Percentiles rank a stretch among this genome's conserved stretches.
Conservation (phyloP, 306 rosid species). For the Fragaria nilgerrensis region DNA sequence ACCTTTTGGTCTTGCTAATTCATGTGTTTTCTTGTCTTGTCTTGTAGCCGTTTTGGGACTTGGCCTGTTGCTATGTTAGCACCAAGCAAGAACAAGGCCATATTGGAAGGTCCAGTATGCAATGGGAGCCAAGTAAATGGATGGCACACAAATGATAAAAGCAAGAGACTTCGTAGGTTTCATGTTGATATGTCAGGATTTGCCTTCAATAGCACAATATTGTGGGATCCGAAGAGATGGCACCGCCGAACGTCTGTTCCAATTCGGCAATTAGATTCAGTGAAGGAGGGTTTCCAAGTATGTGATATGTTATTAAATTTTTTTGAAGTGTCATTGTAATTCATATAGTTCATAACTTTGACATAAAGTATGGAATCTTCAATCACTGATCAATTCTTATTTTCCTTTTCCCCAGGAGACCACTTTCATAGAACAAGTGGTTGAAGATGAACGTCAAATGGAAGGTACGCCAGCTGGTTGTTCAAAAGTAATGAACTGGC, state of each 20-base stretch:
- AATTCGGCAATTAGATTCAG: conserved; percentile 75
- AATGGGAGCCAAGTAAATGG: conserved; percentile 89
- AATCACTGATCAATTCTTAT: conserved; percentile 21
- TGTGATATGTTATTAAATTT: conserved; percentile 14
- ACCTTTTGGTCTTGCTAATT: conserved; percentile 10
- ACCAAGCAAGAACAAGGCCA: conserved; percentile 90
- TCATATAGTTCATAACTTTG: not conserved
- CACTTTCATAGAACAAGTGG: conserved; percentile 80
- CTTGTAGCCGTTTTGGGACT: conserved; percentile 80
- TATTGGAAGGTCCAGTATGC: conserved; percentile 97
- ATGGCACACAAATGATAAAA: conserved; percentile 97
- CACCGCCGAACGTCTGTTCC: conserved; percentile 59
- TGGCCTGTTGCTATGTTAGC: conserved; percentile 99
- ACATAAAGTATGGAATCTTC: conserved; percentile 22
- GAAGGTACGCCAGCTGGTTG: conserved; percentile 71
- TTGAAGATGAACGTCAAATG: conserved; percentile 95
- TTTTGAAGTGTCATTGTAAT: conserved; percentile 5
- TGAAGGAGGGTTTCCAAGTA: conserved; percentile 99
- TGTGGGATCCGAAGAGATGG: conserved; percentile 98
- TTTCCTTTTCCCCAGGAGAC: conserved; percentile 65
- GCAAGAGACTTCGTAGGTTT: conserved; percentile 85
- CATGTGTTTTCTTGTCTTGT: conserved; percentile 27
- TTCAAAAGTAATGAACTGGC: conserved; percentile 86
- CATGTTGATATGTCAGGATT: conserved; percentile 99
- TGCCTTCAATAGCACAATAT: conserved; percentile 93